Percentiles rank a stretch among this genome's conserved stretches.
phyloP scores from a whole-genome alignment of 345 rosid genomes.

The Pistacia vera region DNA sequence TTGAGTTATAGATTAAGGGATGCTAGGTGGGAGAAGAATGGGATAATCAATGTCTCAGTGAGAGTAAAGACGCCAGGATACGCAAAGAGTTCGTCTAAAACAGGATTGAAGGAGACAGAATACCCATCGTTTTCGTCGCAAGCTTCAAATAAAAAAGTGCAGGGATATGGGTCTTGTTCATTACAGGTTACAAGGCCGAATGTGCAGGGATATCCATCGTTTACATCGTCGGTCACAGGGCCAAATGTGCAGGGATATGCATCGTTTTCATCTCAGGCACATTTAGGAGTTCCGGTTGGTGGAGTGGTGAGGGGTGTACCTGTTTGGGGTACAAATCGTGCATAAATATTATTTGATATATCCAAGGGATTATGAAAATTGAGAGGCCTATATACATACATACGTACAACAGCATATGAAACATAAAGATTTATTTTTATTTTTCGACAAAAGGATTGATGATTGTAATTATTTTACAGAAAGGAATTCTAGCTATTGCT shows the following conservation, averaged over 20 bases:
- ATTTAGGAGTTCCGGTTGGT: conserved; percentile 4
- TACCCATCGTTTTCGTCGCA: background rate
- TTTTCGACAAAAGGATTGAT: too few relatives aligned
- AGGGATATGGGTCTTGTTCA: background rate
- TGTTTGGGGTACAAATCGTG: conserved; percentile 10
- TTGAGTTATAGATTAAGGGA: conserved; percentile 76
- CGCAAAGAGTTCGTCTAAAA: background rate
- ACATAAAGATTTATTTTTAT: too few relatives aligned
- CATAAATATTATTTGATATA: background rate
- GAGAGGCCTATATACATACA: too few relatives aligned
- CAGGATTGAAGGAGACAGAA: background rate
- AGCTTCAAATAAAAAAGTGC: background rate
- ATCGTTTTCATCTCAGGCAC: too few relatives aligned
- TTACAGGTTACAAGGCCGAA: background rate
- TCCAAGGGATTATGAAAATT: too few relatives aligned
- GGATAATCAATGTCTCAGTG: conserved; percentile 65
- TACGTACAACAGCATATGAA: background rate
- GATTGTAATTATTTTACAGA: too few relatives aligned
- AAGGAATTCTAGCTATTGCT: too few relatives aligned
- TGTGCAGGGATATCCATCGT: background rate
- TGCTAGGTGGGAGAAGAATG: conserved; percentile 40
- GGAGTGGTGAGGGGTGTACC: conserved; percentile 14
- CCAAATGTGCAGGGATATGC: background rate
- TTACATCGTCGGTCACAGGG: background rate
- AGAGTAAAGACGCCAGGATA: conserved; percentile 35